Conservation (phyloP, 1,284 basidiomycete genomes). For the Veloboletus limbatus region DNA sequence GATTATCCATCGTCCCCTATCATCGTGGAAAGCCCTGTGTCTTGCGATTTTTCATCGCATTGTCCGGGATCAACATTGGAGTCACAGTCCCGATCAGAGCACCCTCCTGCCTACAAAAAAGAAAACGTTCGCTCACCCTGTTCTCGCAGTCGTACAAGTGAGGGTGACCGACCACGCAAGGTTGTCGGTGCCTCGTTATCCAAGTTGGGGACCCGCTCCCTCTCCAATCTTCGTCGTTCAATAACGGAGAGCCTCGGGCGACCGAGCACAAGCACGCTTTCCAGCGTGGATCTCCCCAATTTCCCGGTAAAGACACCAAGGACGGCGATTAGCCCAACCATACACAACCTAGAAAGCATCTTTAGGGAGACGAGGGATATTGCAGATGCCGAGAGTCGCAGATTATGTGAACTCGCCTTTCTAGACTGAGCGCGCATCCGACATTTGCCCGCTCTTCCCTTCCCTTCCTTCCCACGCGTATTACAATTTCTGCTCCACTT, state of each 20-base stretch:
- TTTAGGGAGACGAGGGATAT: slow-evolving; percentile 49
- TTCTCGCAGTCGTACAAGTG: slow-evolving; percentile 20
- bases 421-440: slow-evolving; percentile 39
- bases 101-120: slow-evolving; percentile 15
- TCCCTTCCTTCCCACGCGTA: slow-evolving; percentile 5
- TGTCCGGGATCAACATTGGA: slow-evolving; percentile 18
- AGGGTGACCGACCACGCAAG: slow-evolving; percentile 15
- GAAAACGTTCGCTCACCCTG: slow-evolving; percentile 1
- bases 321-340: slow-evolving; percentile 50
- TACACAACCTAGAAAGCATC: slow-evolving; percentile 58
- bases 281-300: slow-evolving; percentile 13
- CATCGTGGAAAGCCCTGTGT: slow-evolving; percentile 25
- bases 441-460: not conserved
- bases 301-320: slow-evolving; percentile 24
- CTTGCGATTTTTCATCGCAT: slow-evolving; percentile 23
- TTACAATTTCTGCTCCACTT: not conserved
- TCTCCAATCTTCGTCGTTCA: slow-evolving; percentile 40
- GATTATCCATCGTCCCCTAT: slow-evolving; percentile 5
- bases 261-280: slow-evolving; percentile 19
- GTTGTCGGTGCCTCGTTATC: slow-evolving; percentile 7
- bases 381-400: slow-evolving; percentile 61
- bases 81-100: slow-evolving; percentile 17
- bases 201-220: slow-evolving; percentile 31
- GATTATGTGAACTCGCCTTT: slow-evolving; percentile 69
- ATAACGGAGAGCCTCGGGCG: slow-evolving; percentile 31